Evolutionary conservation across 2,329 filamentous ascomycete genomes (phyloP), one percentile per base, ranked within the genome.

Genomic region (Cladophialophora bantiana): DNA sequence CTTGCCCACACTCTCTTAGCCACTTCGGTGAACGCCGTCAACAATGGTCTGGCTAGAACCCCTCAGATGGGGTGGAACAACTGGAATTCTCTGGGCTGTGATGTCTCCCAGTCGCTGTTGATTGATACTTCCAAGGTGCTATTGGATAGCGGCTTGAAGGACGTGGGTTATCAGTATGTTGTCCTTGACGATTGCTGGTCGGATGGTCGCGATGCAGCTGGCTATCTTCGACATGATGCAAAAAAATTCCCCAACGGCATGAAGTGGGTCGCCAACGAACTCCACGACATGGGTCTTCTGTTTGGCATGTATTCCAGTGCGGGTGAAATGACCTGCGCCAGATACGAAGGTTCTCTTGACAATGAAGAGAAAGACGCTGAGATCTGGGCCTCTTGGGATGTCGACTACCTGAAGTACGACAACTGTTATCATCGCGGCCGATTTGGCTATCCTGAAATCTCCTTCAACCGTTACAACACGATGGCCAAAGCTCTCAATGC

Each of bases 391-490:
- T 75, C 74, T 7, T 85, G 83, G 83, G 84, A 81, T 2, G 81
- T 86, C 40, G 81, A 80, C 66, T 77, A 76, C 59, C 55, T 67
- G 13, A 68, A 70, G 72, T 86, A 86, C 71, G 84, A 86, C 74
- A 86, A 86, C 72, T 86, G 84, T 76, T 85, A 80, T 72, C 85
- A 85, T 68, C 76, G 81, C 66, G 84, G 84, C 10, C 81, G 84
- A 65, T 81, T 80, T 34, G 82, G 83, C 13, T 83, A 78, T 2
- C 77, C 81, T 0, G 75, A 80, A 64, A 73, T 83, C 38, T 80
- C 80, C 3, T 83, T 78, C 68, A 77, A 81, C 58, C 79, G 81
- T 35, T 85, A 83, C 74, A 78, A 82, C 48, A 76, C 75, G 45
- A 84, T 83, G 79, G 79, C 79, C 12, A 72, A 81, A 18, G 80